Conservation (phyloP, 345 rosid genomes). For the Rubroshorea leprosula region DNA sequence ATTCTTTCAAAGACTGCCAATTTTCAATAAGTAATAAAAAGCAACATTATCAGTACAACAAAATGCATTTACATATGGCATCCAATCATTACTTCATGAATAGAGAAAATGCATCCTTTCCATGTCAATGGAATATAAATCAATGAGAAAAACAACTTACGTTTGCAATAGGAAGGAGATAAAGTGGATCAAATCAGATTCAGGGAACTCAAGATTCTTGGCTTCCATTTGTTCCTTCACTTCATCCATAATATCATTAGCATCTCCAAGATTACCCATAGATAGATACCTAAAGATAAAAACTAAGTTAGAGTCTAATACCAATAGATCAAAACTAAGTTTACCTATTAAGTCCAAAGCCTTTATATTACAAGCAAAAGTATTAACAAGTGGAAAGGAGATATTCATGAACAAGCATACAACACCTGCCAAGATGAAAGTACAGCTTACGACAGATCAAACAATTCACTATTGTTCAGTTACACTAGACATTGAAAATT, state of each 20-base stretch:
- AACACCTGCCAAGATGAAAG: too few species aligned
- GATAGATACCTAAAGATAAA: conserved; percentile 60
- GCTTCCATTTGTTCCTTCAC: conserved; percentile 59
- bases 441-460: too few species aligned
- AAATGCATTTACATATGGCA: too few species aligned
- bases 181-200: conserved; percentile 66
- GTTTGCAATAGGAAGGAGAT: conserved; percentile 57
- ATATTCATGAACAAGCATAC: background rate
- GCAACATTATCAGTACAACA: too few species aligned
- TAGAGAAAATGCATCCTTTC: background rate
- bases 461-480: too few species aligned
- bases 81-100: too few species aligned
- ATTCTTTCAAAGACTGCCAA: background rate
- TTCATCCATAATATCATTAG: conserved; percentile 72
- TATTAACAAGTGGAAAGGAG: background rate
- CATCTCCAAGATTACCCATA: conserved; percentile 81
- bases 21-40: conserved; percentile 8
- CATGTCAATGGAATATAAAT: background rate
- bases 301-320: conserved; percentile 9
- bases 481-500: too few species aligned
- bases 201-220: conserved; percentile 44
- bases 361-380: background rate
- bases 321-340: too few species aligned
- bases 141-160: conserved; percentile 34
- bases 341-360: conserved; percentile 7